These are phyloP conservation scores for Amauroascus verrucosus DNA, from an alignment of 2,329 filamentous ascomycete species.

Conservation along the genomic window DNA sequence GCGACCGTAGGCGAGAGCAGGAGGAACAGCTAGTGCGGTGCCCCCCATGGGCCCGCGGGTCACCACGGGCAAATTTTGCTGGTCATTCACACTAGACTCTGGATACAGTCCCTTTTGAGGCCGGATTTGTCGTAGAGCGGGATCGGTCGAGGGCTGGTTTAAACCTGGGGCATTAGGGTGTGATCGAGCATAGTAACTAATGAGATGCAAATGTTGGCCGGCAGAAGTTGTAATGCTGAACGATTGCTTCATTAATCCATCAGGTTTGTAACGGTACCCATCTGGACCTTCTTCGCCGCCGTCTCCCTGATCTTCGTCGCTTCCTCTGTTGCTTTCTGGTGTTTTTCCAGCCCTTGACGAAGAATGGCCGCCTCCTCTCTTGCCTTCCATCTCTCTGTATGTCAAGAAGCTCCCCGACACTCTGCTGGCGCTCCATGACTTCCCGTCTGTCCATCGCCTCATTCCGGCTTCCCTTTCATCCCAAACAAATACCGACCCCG, in stretches of 20 bases:
- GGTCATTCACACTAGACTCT: conserved; percentile 83
- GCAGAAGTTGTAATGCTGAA: conserved; percentile 95
- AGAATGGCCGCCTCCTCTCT: conserved; percentile 62
- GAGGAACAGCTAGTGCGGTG: conserved; percentile 44
- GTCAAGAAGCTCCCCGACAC: conserved; percentile 96
- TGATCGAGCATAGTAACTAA: conserved; percentile 88
- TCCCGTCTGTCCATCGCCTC: conserved; percentile 96
- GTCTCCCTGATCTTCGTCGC: conserved; percentile 68
- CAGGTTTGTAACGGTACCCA: conserved; percentile 87
- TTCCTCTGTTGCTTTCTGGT: conserved; percentile 68
- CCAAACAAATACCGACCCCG: conserved; percentile 98
- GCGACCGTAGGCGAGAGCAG: conserved; percentile 45
- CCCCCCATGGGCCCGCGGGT: conserved; percentile 61
- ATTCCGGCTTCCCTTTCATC: conserved; percentile 97
- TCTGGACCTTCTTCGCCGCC: conserved; percentile 64
- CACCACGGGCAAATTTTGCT: conserved; percentile 67
- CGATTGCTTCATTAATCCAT: conserved; percentile 98
- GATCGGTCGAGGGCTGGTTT: conserved; percentile 71
- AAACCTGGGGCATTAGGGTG: conserved; percentile 62
- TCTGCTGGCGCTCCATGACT: conserved; percentile 96
- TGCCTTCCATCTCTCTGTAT: conserved; percentile 98
- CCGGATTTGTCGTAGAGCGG: conserved; percentile 66
- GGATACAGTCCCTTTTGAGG: conserved; percentile 94
- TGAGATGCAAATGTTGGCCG: conserved; percentile 87
- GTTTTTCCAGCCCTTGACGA: conserved; percentile 58